These are phyloP conservation scores for Talaromyces nanjingensis DNA, from an alignment of 495 filamentous ascomycete genomes.

Conservation along the genomic window DNA sequence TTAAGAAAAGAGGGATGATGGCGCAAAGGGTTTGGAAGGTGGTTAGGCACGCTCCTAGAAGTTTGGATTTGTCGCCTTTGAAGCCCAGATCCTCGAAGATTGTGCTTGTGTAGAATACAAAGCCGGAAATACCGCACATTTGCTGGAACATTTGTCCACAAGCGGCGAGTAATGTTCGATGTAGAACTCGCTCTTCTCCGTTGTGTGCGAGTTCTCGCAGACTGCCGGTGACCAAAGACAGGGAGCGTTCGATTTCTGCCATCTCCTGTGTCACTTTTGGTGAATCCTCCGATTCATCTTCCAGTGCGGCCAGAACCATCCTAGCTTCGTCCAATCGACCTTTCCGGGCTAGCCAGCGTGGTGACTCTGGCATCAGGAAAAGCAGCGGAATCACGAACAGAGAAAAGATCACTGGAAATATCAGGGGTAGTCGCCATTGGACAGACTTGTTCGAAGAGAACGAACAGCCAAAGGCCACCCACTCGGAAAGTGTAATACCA, in stretches of 20 bases:
- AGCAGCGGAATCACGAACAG: constrained; percentile 31
- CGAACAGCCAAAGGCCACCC: constrained; percentile 51
- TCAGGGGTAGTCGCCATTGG: constrained; percentile 43
- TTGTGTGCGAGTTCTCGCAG: constrained; percentile 20
- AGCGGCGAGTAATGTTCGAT: constrained; percentile 29
- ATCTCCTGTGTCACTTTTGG: constrained; percentile 24
- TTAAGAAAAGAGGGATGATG: constrained; percentile 35
- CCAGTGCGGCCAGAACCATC: constrained; percentile 31
- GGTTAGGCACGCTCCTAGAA: constrained; percentile 29
- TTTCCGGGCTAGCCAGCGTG: constrained; percentile 37
- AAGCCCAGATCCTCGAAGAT: constrained; percentile 29
- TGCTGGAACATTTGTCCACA: constrained; percentile 38
- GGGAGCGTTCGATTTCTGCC: constrained; percentile 29
- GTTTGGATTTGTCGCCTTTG: constrained; percentile 17
- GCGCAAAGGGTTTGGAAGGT: constrained; percentile 47
- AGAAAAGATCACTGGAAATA: constrained; percentile 43
- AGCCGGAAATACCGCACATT: constrained; percentile 32
- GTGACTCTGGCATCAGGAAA: constrained; percentile 33
- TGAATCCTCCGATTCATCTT: constrained; percentile 24
- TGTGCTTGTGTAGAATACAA: constrained; percentile 26
- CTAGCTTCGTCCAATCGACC: constrained; percentile 26
- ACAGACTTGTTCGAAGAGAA: constrained; percentile 35
- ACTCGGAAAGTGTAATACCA: constrained; percentile 56
- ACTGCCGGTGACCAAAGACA: constrained; percentile 27
- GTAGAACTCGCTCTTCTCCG: constrained; percentile 19